phyloP scores from a whole-genome alignment of 257 asterid species.

The Solanum tarapatanum region DNA sequence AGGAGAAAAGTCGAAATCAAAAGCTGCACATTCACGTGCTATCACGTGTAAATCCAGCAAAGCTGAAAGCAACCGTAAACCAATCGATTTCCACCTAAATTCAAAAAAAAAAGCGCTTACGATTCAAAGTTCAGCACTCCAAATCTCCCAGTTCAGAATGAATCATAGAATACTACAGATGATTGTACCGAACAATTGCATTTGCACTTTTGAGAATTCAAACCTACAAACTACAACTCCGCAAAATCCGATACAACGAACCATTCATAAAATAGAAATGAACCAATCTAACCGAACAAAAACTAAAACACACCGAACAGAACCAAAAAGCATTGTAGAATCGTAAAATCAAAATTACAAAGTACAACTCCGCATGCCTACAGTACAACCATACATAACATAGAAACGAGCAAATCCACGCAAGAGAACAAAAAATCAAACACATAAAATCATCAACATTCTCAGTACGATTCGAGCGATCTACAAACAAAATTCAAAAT shows the following conservation, averaged over 20 bases:
- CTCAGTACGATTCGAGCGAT: not conserved
- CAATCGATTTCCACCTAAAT: not conserved
- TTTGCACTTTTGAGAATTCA: not conserved
- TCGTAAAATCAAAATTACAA: not conserved
- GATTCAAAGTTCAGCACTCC: not conserved
- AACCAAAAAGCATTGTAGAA: not conserved
- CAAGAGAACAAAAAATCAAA: not conserved
- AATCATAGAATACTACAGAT: not conserved
- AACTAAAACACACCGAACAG: not conserved
- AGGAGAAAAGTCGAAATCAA: slow-evolving; percentile 13
- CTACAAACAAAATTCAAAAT: not conserved
- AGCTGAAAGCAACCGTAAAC: not conserved
- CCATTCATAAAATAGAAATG: not conserved
- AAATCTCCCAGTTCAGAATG: not conserved
- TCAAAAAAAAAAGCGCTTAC: not conserved
- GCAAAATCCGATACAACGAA: not conserved
- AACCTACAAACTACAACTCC: not conserved
- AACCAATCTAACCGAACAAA: not conserved
- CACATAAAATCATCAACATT: not conserved
- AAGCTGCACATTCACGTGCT: slow-evolving; percentile 11
- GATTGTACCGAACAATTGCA: not conserved
- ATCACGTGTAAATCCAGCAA: slow-evolving; percentile 3
- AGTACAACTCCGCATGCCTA: not conserved
- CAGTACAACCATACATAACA: not conserved
- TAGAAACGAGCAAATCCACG: not conserved